Evolutionary conservation across 352 stramenopile species (phyloP).

Genomic region (Phytophthora citrophthora): DNA sequence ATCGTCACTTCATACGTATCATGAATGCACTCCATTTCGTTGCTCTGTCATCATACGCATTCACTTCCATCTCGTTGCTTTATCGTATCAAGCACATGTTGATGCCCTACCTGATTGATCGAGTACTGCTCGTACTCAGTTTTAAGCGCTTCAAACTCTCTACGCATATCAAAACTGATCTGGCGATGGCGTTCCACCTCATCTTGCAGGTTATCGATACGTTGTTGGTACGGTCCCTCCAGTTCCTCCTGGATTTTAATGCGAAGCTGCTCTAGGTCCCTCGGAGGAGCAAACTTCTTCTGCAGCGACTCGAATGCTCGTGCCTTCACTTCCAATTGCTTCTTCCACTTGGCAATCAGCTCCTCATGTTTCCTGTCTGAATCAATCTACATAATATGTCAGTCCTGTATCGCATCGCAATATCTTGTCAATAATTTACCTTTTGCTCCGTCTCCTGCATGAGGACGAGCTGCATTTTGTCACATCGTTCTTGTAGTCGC

Average conservation of each 20-base stretch:
- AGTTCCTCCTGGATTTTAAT: constrained; percentile 87
- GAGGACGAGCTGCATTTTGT: constrained; percentile 81
- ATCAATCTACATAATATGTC: constrained; percentile 57
- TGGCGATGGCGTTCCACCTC: constrained; percentile 81
- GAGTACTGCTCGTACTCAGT: constrained; percentile 88
- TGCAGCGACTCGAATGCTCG: constrained; percentile 84
- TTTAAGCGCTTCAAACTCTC: constrained; percentile 83
- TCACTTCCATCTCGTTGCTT: background rate
- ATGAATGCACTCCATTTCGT: constrained; percentile 80
- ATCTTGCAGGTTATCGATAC: constrained; percentile 61
- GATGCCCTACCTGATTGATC: constrained; percentile 58
- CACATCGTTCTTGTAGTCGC: constrained; percentile 74
- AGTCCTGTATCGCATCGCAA: background rate
- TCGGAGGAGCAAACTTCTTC: constrained; percentile 81
- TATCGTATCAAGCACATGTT: background rate
- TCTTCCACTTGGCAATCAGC: constrained; percentile 85
- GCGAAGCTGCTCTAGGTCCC: constrained; percentile 81
- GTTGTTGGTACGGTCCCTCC: constrained; percentile 76
- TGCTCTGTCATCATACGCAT: constrained; percentile 38
- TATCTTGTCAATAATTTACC: constrained; percentile 24
- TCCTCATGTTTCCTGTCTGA: constrained; percentile 84
- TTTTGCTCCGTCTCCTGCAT: constrained; percentile 87
- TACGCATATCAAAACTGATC: constrained; percentile 65
- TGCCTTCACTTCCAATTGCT: constrained; percentile 83
- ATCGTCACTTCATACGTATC: constrained; percentile 70